Evolutionary conservation across 2,329 filamentous ascomycete genomes (phyloP).

Genomic region (Xylariales sp.): DNA sequence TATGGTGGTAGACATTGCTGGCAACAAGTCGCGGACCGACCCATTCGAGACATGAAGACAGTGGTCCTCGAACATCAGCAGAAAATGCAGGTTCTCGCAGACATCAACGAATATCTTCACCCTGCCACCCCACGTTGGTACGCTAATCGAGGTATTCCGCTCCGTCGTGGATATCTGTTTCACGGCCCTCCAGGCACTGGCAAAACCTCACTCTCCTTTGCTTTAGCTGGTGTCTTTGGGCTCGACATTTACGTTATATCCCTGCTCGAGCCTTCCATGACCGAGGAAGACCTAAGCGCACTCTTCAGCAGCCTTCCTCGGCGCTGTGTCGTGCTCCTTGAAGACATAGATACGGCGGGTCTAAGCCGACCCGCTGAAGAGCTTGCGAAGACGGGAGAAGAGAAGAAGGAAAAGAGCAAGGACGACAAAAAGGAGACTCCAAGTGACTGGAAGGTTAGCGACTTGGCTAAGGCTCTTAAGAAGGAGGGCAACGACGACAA

Average conservation of each 20-base stretch:
- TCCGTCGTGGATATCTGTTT: conserved; percentile 73
- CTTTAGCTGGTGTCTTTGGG: conserved; percentile 60
- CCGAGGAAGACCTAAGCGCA: conserved; percentile 54
- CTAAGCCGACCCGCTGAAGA: conserved; percentile 39
- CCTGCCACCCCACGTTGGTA: conserved; percentile 70
- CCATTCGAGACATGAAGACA: conserved; percentile 67
- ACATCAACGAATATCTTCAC: conserved; percentile 75
- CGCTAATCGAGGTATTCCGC: conserved; percentile 67
- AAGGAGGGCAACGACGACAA: conserved; percentile 34
- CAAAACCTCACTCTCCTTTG: conserved; percentile 65
- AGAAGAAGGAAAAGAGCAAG: conserved; percentile 13
- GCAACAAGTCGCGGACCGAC: conserved; percentile 56
- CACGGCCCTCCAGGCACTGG: conserved; percentile 71
- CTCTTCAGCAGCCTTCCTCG: conserved; percentile 58
- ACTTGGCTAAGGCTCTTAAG: conserved; percentile 39
- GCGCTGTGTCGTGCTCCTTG: conserved; percentile 61
- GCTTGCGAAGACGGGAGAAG: conserved; percentile 17
- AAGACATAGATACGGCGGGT: conserved; percentile 66
- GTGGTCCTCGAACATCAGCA: conserved; percentile 66
- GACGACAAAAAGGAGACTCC: conserved; percentile 13
- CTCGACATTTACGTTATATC: conserved; percentile 63
- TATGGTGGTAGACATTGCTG: conserved; percentile 43
- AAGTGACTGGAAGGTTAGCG: conserved; percentile 34
- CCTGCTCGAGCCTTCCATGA: conserved; percentile 54
- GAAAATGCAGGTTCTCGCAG: conserved; percentile 61